Evolutionary conservation across 139 green algal species (phyloP).

Genomic region (Trebouxia sp.): DNA sequence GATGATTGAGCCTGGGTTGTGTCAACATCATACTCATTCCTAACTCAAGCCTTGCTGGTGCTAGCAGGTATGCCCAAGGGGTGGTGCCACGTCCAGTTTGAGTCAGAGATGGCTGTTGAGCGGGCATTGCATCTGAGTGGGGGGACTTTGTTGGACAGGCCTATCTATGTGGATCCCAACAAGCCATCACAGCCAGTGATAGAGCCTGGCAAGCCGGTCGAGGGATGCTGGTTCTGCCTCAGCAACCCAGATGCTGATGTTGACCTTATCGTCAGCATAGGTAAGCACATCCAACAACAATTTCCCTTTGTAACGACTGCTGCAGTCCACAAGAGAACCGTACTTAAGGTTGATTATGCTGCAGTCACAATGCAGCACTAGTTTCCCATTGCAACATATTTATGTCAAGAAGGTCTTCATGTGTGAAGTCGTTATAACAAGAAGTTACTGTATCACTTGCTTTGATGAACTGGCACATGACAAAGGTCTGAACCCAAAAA

Average conservation of each 20-base stretch:
- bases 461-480: too few relatives aligned
- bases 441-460: too few relatives aligned
- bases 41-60: too few relatives aligned
- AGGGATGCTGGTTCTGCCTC: conserved; percentile 89
- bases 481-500: too few relatives aligned
- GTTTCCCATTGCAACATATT: too few relatives aligned
- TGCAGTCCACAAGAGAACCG: too few relatives aligned
- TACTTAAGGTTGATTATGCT: too few relatives aligned
- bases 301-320: too few relatives aligned
- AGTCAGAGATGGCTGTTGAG: conserved; percentile 48
- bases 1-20: conserved; percentile 24
- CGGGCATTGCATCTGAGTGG: conserved; percentile 59
- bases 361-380: too few relatives aligned
- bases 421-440: too few relatives aligned
- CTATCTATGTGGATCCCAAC: conserved; percentile 45
- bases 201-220: conserved; percentile 58
- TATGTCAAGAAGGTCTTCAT: too few relatives aligned
- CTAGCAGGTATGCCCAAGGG: conserved; percentile 55
- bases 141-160: conserved; percentile 58
- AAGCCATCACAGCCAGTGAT: neutral
- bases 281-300: conserved; percentile 33
- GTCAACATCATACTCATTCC: too few relatives aligned
- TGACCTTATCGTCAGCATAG: conserved; percentile 63
- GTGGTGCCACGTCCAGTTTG: conserved; percentile 73
- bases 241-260: conserved; percentile 62